Evolutionary conservation across 768 basidiomycete species (phyloP), one percentile per base, ranked within the genome.

Genomic region (Xerocomus potaroensis): DNA sequence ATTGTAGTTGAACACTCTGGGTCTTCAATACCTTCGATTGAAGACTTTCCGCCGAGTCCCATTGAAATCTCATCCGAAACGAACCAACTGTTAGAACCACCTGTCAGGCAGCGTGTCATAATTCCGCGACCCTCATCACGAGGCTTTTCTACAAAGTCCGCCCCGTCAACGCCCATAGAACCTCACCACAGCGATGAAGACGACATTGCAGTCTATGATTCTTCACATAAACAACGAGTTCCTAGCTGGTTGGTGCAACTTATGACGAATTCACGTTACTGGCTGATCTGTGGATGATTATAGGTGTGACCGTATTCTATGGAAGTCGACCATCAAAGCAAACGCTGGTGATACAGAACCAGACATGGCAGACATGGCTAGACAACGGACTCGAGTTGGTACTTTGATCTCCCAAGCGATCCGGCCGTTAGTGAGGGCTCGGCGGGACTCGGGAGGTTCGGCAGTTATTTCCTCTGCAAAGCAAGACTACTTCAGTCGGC

Each of bases 241-340:
- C 89, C 89, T 5, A 88, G 87, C 63, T 91, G 89, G 89, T 86
- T 54, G 39, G 80, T 68, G 5, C 27, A 10, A n/a, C 40, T 32
- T 26, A 35, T 36, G 10, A 27, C 42, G 26, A 24, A 22, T 37
- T 32, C 2, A 10, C 22, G 6, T 30, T 24, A 34, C 22, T 48
- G 36, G 24, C 47, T 49, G 22, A 61, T 39, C 32, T 11, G 29
- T 27, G 35, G 30, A 27, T 19, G n/a, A 5, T 31, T 48, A 7
- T 43, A 87, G 86, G 86, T 91, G 89, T 58, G 89, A 91, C 61
- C 80, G 89, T 16, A 87, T 91, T 36, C 66, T 91, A 5, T 91
- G 82, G 81, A 91, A 89, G 64, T 75, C 84, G 5, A 89, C 83
- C 1, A 72, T 86, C 21, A 59, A 69, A 24, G 75, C 75, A 14